Evolutionary conservation across 164 flowering plant species (phyloP).

Genomic region (Vitis cinerea): DNA sequence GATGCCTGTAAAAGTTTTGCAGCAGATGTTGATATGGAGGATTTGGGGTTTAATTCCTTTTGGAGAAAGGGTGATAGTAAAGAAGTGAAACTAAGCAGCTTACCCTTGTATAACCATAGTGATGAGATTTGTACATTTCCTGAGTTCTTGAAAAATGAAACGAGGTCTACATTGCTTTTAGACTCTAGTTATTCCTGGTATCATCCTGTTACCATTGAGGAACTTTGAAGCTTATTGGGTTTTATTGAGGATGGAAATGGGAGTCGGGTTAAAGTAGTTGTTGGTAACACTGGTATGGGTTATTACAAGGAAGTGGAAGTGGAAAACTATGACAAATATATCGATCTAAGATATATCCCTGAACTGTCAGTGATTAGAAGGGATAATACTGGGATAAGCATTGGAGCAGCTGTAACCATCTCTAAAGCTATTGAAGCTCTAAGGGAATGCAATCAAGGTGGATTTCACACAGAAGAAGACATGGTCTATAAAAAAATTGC

Average conservation of each 20-base stretch:
- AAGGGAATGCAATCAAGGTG: slow-evolving; percentile 30
- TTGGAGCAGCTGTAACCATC: slow-evolving; percentile 88
- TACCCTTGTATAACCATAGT: slow-evolving; percentile 38
- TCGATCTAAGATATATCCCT: slow-evolving; percentile 68
- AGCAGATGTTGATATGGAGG: slow-evolving; percentile 84
- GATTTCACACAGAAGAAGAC: slow-evolving; percentile 12
- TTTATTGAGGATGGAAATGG: slow-evolving; percentile 12
- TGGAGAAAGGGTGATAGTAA: slow-evolving; percentile 51
- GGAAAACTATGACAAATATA: slow-evolving; percentile 44
- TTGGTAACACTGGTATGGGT: slow-evolving; percentile 76
- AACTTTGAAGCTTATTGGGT: slow-evolving; percentile 42
- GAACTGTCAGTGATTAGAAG: slow-evolving; percentile 56
- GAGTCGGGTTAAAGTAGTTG: slow-evolving; percentile 46
- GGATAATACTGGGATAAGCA: slow-evolving; percentile 55
- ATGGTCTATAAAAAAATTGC: slow-evolving; percentile 60
- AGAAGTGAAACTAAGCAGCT: slow-evolving; percentile 27
- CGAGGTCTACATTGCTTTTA: slow-evolving; percentile 20
- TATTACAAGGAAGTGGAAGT: slow-evolving; percentile 75
- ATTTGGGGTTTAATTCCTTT: slow-evolving; percentile 79
- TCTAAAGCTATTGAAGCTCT: slow-evolving; percentile 60
- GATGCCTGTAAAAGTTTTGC: slow-evolving; percentile 96
- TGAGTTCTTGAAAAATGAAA: slow-evolving; percentile 58
- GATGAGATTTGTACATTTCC: slow-evolving; percentile 45
- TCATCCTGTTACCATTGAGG: slow-evolving; percentile 51
- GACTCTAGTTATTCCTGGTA: slow-evolving; percentile 45